Percentiles rank a stretch among this genome's conserved stretches.
phyloP scores from a whole-genome alignment of 306 rosid genomes.

The Inga leiocalycina region DNA sequence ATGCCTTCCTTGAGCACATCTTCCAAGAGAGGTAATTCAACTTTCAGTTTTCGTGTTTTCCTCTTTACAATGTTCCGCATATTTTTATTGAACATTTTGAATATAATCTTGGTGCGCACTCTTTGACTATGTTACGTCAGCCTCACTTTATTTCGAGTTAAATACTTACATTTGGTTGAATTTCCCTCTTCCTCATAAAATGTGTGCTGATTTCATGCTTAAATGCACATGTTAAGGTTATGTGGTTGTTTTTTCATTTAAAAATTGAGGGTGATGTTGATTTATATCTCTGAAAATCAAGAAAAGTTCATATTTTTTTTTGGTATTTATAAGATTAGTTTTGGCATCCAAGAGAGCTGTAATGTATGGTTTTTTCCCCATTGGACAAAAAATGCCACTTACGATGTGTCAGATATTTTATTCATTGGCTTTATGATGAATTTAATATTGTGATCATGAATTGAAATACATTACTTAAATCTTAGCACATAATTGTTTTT shows the following conservation, averaged over 20 bases:
- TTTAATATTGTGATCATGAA: neutral
- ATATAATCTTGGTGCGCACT: neutral
- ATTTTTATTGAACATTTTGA: neutral
- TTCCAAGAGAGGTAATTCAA: constrained; percentile 52
- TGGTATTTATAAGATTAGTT: neutral
- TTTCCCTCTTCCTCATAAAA: neutral
- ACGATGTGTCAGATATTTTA: neutral
- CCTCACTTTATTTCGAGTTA: neutral
- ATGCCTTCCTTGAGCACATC: constrained; percentile 16
- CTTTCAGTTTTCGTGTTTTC: constrained; percentile 6
- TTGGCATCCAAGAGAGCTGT: neutral
- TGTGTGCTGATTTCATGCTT: neutral
- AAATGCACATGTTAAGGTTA: neutral
- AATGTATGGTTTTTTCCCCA: neutral
- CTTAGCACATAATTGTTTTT: neutral
- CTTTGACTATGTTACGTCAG: too few relatives aligned
- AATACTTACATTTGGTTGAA: neutral
- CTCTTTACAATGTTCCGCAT: neutral
- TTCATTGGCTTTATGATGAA: neutral
- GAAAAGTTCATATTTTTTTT: neutral
- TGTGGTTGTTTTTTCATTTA: neutral
- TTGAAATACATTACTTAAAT: neutral
- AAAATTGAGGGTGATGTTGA: neutral
- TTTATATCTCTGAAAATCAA: neutral
- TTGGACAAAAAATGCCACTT: neutral